Base-by-base conservation (phyloP, 2,329 filamentous ascomycete genomes). In the Aspergillus brasiliensis region DNA sequence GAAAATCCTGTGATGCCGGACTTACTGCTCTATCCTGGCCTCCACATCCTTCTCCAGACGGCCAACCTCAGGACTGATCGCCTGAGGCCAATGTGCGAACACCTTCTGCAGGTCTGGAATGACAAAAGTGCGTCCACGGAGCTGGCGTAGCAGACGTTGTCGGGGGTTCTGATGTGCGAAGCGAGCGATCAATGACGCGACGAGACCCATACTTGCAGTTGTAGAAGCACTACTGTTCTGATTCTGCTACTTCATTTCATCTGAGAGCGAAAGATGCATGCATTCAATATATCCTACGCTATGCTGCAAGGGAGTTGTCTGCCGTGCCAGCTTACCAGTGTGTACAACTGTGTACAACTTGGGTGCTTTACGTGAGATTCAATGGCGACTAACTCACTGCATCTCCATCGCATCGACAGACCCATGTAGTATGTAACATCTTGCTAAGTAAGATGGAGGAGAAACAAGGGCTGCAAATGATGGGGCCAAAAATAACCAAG, bases 131-230 rank as follows among this genome's bases (percentile, higher is more conserved):
- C 19, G 7, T 6, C 51, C 27, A 19, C 51, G 51, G 17, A 53
- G 51, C n/a, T 25, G 31, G 51, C 28, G 28, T 37, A 62, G 51
- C n/a, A 53, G 51, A 38, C 28, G 31, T 34, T 53, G 27, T n/a
- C 31, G 51, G 28, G 31, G 51, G 21, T 23, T 38, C 8, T 15
- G 27, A 17, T 23, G 6, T n/a, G 31, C 21, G 21, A 38, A 25
- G 13, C 15, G 6, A 31, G 27, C 21, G 17, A 53, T 53, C 11
- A 38, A 19, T 38, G 31, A 53, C 11, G 13, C 28, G 15, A 38
- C 19, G 31, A 53, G 37, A 17, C 51, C 51, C 51, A 53, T 53
- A 5, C 7, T 53, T 13, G 34, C 28, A 34, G 10, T 53, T 25
- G 28, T 38, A 15, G 34, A 52, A 52, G 49, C 49, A 31, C 28